Base-by-base conservation (phyloP, 2,329 filamentous ascomycete genomes). In the Ophiostoma fasciatum region DNA sequence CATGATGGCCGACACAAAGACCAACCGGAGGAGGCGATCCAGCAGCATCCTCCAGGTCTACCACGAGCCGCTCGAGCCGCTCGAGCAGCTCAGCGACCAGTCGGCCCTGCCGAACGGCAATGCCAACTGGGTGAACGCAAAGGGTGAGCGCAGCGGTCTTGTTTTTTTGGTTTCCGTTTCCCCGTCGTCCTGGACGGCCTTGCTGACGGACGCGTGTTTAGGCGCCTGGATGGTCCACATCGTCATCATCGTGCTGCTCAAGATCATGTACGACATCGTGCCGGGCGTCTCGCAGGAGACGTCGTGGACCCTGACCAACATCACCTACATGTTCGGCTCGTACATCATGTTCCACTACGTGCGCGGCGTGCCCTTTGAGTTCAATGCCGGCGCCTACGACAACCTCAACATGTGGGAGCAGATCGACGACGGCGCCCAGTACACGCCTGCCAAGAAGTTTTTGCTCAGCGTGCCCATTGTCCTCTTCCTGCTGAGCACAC, bases 331-430 rank as follows among this genome's bases (percentile, higher is more conserved):
- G 87, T 82, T 90, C 52, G 87, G 85, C 51, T 94, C 88, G 28
- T 98, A 96, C 60, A 74, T 98, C 59, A 98, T 98, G 90, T 98
- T 98, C 62, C 90, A 98, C 62, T 94, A 84, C 68, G 90, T 98
- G 48, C 84, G 88, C 54, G 90, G 90, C 49, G 84, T 96, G 31
- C 90, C 90, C 6, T 98, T 98, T 55, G 90, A 98, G 59, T 98
- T 98, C 71, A 98, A 98, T 56, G 80, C 83, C 38, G 90, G 90
- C 41, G 90, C 90, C 49, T 98, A 96, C 60, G 90, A 98, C 68
- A 96, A 98, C 59, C 71, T 98, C 53, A 98, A 96, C 64, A 96
- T 98, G 90, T 98, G 90, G 90, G 90, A 98, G 65, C 90, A 98
- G 63, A 98, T 98, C 57, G 90, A 98, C 65, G 92, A 96, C 52